Conservation (phyloP, 1,284 basidiomycete species). For the Papiliotrema flavescens region DNA sequence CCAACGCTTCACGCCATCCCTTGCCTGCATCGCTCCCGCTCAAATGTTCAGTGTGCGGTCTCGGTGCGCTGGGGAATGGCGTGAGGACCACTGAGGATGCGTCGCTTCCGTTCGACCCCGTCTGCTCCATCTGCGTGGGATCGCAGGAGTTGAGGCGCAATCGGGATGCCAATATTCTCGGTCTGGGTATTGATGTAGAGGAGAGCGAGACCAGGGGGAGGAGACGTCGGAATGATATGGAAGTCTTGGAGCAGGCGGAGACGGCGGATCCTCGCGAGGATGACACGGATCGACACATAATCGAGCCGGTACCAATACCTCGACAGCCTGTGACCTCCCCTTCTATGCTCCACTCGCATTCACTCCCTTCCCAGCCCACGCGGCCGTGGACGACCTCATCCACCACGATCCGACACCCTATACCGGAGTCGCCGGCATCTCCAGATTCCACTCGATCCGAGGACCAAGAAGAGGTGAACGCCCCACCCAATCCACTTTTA, state of each 20-base stretch:
- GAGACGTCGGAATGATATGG: too few relatives aligned
- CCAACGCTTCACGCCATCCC: constrained; percentile 5
- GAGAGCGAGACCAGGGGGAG: too few relatives aligned
- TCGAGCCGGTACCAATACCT: background rate
- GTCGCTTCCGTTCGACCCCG: constrained; percentile 24
- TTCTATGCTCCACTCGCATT: constrained; percentile 16
- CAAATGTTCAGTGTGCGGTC: constrained; percentile 42
- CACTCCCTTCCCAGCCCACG: constrained; percentile 26
- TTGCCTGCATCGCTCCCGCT: constrained; percentile 10
- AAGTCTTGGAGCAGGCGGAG: background rate
- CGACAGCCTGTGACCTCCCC: background rate
- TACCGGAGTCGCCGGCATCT: background rate
- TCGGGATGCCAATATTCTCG: background rate
- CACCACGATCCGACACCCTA: background rate
- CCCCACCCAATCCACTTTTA: constrained; percentile 56
- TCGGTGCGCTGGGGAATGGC: constrained; percentile 8
- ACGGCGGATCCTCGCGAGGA: too few relatives aligned
- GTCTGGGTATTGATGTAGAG: background rate
- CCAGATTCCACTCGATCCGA: background rate
- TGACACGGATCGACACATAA: background rate
- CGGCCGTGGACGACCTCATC: constrained; percentile 28
- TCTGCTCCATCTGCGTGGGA: constrained; percentile 33
- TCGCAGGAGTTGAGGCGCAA: constrained; percentile 1
- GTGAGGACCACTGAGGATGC: constrained; percentile 9
- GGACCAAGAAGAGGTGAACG: constrained; percentile 8